Base-by-base conservation (phyloP, 1,284 basidiomycete genomes). In the Cystobasidium sp. region DNA sequence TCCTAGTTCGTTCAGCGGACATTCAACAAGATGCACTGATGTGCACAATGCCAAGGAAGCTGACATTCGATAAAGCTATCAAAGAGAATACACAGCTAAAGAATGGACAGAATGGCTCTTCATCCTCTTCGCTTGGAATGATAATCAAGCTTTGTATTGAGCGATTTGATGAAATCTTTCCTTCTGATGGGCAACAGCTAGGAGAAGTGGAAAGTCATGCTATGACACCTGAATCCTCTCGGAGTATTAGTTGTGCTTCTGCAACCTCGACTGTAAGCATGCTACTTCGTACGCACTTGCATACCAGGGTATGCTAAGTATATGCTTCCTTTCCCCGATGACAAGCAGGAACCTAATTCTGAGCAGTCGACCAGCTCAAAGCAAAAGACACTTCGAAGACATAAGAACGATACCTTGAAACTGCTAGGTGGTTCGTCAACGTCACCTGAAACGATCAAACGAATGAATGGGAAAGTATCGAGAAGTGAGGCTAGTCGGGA, bases 1-100 rank as follows among this genome's bases (percentile, higher is more conserved):
- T 67, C 1, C 63, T 80, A 22, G 52, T 78, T 3, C 75, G 78
- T 6, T 77, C 76, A 0, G 22, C 72, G 1, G 78, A 78, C 10
- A 59, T 65, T 10, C 58, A 39, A 1, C 31, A 46, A 47, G 73
- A 75, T 14, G 77, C 71, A 24, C 14, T 24, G 6, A 43, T 75
- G 14, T 75, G 74, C 52, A 61, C 43, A 14, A 56, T 68, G 59
- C 68, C 41, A 31, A 24, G 49, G 8, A 53, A 65, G 22, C 6
- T n/a, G n/a, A 49, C 8, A 16, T 3, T 39, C 39, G 20, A 49
- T 24, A 44, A 5, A 9, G 22, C 39, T 20, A 10, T 46, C 1
- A 56, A 56, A 5, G 24, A 56, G 18, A 52, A 53, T 1, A 4
- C 16, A 12, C 59, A 44, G 39, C 7, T 16, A 44, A 20, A 62